Evolutionary conservation across 2,329 filamentous ascomycete species (phyloP).

Genomic region (Pezicula neosporulosa): DNA sequence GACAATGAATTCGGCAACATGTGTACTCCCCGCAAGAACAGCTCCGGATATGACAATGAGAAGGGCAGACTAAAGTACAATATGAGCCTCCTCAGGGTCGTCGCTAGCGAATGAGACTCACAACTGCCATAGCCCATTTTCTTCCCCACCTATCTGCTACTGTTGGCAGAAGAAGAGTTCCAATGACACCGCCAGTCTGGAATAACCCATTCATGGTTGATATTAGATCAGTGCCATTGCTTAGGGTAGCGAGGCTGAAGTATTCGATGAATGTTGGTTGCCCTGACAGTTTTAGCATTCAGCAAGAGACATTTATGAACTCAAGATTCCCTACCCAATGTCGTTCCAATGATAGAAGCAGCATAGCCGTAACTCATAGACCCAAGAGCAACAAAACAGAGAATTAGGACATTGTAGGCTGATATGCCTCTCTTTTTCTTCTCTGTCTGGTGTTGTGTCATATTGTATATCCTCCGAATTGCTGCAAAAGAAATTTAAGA

Average conservation of each 20-base stretch:
- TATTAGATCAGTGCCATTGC: background rate
- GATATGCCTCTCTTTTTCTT: too few relatives aligned
- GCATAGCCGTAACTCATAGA: conserved; percentile 2
- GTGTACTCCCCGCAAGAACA: conserved; percentile 9
- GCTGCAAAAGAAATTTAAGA: too few relatives aligned
- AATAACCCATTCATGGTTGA: conserved; percentile 1
- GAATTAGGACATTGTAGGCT: background rate
- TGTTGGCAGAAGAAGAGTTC: background rate
- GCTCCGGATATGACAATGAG: conserved; percentile 4
- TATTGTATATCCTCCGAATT: too few relatives aligned
- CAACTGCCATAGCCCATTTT: background rate
- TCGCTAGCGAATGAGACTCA: background rate
- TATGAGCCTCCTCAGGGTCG: background rate
- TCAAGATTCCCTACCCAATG: background rate
- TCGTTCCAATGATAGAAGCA: conserved; percentile 1
- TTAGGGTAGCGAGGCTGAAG: background rate
- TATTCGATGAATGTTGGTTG: conserved; percentile 2
- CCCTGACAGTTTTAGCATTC: background rate
- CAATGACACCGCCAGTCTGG: background rate
- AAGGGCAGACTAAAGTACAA: background rate
- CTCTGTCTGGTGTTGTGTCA: too few relatives aligned
- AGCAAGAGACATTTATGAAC: background rate
- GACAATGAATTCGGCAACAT: conserved; percentile 9
- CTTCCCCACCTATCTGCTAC: background rate
- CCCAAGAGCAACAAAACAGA: background rate